Evolutionary conservation across 176 grass and related monocot genomes (phyloP), one percentile per base, ranked within the genome.

Genomic region (Areca catechu): DNA sequence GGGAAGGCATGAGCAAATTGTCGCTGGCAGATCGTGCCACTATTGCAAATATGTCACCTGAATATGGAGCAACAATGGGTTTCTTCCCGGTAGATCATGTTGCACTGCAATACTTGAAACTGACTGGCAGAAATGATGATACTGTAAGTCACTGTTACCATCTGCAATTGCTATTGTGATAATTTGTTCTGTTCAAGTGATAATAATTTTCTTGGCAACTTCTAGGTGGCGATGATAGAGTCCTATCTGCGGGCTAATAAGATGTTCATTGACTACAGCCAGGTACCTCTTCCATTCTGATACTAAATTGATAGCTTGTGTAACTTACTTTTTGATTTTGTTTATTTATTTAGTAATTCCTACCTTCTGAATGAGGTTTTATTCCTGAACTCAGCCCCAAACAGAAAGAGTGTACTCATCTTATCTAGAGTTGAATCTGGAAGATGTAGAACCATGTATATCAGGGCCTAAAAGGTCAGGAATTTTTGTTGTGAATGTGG

Each of bases 21-120:
- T 90, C 86, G 61, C 80, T 95, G 57, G 91, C 91, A 51, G 91
- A 95, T 83, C 80, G 91, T 56, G 91, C 91, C 53, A 95, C 91
- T 61, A 95, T 95, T 28, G 91, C 91, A 71, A 95, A 95, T 68
- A 95, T 95, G 91, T 90, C 91, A 64, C 91, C 86, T 19, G 91
- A 95, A 77, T 95, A 95, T 82, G 91, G 91, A 54, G 91, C 91
- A 66, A 95, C 91, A 67, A 95, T 95, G 91, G 91, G 91, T 76
- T 95, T 95, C 80, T 95, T 95, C 67, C 91, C 91, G 27, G 91
- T 95, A 70, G 91, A 95, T 19, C 75, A 53, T 57, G 85, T 86
- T 66, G 80, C 86, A 50, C 60, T 97, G 62, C 82, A 97, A 15
- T 97, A 97, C 76, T 74, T 97, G 69, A 90, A 82, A 80, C 66